A percentile compares a stretch with the other conserved stretches of the same genome.
Conservation (phyloP, 106 monocot genomes). For the Dioscorea alata region DNA sequence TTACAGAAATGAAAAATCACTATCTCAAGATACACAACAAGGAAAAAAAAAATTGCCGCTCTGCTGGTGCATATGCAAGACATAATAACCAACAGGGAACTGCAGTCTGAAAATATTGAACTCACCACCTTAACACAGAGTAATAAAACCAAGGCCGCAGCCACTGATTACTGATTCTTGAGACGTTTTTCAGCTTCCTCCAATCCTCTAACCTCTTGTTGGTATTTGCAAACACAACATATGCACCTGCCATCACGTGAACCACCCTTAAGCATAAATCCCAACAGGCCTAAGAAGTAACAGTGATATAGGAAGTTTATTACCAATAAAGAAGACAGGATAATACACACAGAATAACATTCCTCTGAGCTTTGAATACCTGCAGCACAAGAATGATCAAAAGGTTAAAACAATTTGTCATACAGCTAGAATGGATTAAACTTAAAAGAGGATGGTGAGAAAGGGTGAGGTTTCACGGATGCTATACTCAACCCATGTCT, state of each 20-base stretch:
- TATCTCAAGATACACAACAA: not conserved
- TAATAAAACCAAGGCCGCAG: not conserved
- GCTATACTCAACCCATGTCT: not conserved
- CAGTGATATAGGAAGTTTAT: not conserved
- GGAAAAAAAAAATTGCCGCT: not conserved
- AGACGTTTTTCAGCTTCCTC: constrained; percentile 68
- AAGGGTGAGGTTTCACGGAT: not conserved
- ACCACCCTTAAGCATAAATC: not conserved
- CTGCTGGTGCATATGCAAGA: not conserved
- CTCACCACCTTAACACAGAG: not conserved
- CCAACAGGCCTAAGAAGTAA: not conserved
- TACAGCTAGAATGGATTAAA: not conserved
- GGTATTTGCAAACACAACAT: constrained; percentile 52
- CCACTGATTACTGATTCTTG: constrained; percentile 35
- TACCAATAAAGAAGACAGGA: constrained; percentile 81
- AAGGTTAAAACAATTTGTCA: not conserved
- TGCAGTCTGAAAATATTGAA: not conserved
- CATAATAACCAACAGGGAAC: not conserved
- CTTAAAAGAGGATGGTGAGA: not conserved
- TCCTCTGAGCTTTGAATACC: constrained; percentile 84
- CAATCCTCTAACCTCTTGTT: constrained; percentile 55
- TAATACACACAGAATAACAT: constrained; percentile 62
- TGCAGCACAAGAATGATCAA: constrained; percentile 18
- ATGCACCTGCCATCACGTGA: constrained; percentile 41
- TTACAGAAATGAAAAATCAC: not conserved